Conservation (phyloP, 306 rosid genomes). For the Fragaria ananassa region DNA sequence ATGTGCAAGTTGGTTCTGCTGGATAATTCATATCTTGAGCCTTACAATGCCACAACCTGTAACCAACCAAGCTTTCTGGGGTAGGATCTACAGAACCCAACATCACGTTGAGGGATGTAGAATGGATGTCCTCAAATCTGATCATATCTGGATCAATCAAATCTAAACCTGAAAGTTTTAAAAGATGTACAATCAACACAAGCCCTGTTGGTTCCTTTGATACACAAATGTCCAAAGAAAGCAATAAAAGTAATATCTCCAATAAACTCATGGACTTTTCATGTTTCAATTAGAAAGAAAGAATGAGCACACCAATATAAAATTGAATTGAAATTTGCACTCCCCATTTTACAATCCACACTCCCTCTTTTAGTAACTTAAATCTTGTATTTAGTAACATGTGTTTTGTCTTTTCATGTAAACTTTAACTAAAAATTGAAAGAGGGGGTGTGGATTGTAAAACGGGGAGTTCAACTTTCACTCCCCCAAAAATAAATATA, state of each 20-base stretch:
- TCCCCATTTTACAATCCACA: no score
- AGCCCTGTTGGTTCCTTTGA: background rate
- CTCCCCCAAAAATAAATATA: no score
- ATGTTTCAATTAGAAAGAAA: background rate
- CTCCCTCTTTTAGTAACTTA: no score
- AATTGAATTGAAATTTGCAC: background rate
- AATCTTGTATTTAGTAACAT: no score
- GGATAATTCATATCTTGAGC: conserved; percentile 51
- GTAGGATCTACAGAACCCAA: conserved; percentile 47
- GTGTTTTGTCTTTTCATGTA: no score
- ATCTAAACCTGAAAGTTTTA: conserved; percentile 47
- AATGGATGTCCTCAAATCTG: conserved; percentile 66
- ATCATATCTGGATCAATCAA: conserved; percentile 46
- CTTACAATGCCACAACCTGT: conserved; percentile 71
- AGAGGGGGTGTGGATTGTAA: no score
- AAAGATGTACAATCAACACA: background rate
- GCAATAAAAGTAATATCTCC: background rate
- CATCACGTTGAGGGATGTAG: conserved; percentile 60
- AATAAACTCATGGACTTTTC: background rate
- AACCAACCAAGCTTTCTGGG: conserved; percentile 40
- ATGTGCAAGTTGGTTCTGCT: conserved; percentile 51
- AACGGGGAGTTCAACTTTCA: no score
- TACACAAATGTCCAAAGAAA: background rate
- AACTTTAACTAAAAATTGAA: no score
- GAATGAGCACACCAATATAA: background rate